Base-by-base conservation (phyloP, 495 filamentous ascomycete species). In the Penicillium egyptiacum region DNA sequence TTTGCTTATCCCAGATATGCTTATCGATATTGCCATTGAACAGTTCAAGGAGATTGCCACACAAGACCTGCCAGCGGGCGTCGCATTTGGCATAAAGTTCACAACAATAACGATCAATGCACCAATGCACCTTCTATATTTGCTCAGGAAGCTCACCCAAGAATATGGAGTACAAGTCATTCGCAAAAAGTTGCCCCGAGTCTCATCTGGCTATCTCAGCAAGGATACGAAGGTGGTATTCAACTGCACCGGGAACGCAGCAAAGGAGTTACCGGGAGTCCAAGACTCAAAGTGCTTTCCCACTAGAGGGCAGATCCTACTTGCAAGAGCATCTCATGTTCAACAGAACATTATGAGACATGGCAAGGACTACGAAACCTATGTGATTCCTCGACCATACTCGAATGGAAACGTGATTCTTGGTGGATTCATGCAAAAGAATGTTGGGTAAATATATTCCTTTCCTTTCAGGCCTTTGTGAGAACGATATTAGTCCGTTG, bases 261-360 rank as follows among this genome's bases (percentile, higher is more conserved):
- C 70, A 1, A 53, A 48, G 39, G 58, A 58, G 7, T 55, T 70
- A 20, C 41, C 60, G 6, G 70, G 68, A 9, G 68, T 72, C 4
- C 40, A 55, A 31, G 70, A 72, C 42, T 40, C 42, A 2, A 68
- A 67, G 47, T 63, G 57, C 45, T 72, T 55, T 40, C 68, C 70
- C 14, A 74, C 73, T 0, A 57, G 73, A 33, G 76, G 75, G 0
- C 76, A 78, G 50, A 69, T 78, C 8, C 62, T 78, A 5, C 60
- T 79, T 2, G 68, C 69, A 8, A 70, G 63, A 28, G 72, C 72
- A 12, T 66, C 74, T 3, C 58, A 56, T 1, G 59, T 72, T 12
- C 54, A 54, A 40, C 43, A 56, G 9, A 72, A 69, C 52, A 62
- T 65, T 4, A 73, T 73, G 70, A 59, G 69, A 11, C 69, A 73